Evolutionary conservation across 257 asterid genomes (phyloP).

Genomic region (Solanum habrochaites): DNA sequence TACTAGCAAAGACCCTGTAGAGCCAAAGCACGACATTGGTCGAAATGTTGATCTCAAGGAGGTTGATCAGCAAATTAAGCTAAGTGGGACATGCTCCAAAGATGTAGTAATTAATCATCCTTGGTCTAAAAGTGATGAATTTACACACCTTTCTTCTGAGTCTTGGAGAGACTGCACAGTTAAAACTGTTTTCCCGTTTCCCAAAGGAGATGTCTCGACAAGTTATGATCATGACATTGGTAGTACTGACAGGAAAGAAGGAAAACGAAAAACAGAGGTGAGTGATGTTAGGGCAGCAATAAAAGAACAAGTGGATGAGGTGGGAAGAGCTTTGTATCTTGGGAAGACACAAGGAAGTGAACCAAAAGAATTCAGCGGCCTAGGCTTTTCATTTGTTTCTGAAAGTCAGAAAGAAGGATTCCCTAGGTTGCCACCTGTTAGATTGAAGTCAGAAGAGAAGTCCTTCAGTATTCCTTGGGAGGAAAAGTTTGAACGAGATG

Average conservation of each 20-base stretch:
- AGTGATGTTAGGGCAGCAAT: constrained; percentile 45
- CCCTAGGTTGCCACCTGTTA: constrained; percentile 87
- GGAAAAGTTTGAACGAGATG: constrained; percentile 72
- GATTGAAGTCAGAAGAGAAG: constrained; percentile 81
- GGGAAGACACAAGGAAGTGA: constrained; percentile 53
- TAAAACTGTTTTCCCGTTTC: constrained; percentile 59
- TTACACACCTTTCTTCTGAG: constrained; percentile 31
- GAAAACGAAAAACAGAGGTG: constrained; percentile 44
- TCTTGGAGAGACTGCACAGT: constrained; percentile 55
- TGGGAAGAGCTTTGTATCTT: constrained; percentile 65
- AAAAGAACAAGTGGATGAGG: constrained; percentile 85
- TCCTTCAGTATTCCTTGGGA: constrained; percentile 76
- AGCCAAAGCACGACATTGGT: constrained; percentile 12
- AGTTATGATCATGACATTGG: constrained; percentile 33
- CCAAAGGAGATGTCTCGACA: constrained; percentile 48
- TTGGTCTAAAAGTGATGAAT: constrained; percentile 41
- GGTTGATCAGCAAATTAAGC: constrained; percentile 30
- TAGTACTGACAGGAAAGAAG: constrained; percentile 41
- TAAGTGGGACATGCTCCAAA: constrained; percentile 24
- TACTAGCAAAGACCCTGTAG: constrained; percentile 30
- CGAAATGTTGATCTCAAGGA: constrained; percentile 46
- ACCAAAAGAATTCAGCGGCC: constrained; percentile 38
- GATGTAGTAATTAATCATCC: constrained; percentile 31
- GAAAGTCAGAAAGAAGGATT: constrained; percentile 80
- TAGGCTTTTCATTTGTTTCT: constrained; percentile 37